Evolutionary conservation across 208 protist species (phyloP), one percentile per base, ranked within the genome.

Genomic region (Trypanosoma vivax): DNA sequence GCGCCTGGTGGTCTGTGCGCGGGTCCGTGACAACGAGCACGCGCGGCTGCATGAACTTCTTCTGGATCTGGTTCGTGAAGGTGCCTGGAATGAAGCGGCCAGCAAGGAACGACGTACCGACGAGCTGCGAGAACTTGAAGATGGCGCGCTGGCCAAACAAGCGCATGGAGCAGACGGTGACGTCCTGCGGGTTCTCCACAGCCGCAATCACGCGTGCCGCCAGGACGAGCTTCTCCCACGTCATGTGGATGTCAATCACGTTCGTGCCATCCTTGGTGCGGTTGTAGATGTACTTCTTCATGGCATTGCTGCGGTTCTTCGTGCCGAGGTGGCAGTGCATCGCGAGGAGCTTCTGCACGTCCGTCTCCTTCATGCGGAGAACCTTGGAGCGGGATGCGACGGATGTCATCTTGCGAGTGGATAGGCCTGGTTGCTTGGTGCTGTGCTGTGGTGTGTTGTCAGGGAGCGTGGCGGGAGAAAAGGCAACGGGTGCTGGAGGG

Each of bases 31-130:
- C 79, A 53, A 99, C 74, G 16, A 99, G 81, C 34, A 99, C 76
- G 73, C 98, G 94, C 67, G 97, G 97, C 92, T 99, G 97, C 66
- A 94, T 86, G 93, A 98, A 99, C 59, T 96, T 96, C 49, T 92
- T 79, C 80, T 98, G 91, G 60, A 96, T 97, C 84, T 99, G 96
- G 85, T 99, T 99, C 65, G 98, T 99, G 83, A 99, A 99, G 49
- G 94, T 98, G 88, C 98, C 98, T 50, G 98, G 98, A 61, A 96
- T 99, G 90, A 96, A 99, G 60, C 95, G 79, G 68, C 93, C 88
- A 46, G 76, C 88, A 57, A 97, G 79, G 71, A 89, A 96, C 24
- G 71, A 78, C 31, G 94, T 85, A 50, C 94, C 95, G 57, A 89
- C 89, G 79, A 97, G 90, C 65, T 96, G 79, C 62, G 92, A 86